phyloP scores from a whole-genome alignment of 2,329 filamentous ascomycete genomes.

The Helminthosporium solani region DNA sequence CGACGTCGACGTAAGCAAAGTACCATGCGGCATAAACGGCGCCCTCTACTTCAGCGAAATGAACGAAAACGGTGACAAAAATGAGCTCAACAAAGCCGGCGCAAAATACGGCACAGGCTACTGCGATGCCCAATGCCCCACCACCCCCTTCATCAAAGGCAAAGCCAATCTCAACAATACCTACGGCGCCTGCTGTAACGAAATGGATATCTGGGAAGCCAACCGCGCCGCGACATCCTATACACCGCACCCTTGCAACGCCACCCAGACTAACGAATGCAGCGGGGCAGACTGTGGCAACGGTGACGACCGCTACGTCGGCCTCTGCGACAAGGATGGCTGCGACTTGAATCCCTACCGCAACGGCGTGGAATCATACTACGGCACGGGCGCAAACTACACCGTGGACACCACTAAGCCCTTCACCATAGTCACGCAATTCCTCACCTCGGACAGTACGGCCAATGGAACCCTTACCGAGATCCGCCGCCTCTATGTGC shows the following conservation, averaged over 20 bases:
- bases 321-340: conserved; percentile 34
- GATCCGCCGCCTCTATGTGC: conserved; percentile 53
- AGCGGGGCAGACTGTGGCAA: conserved; percentile 41
- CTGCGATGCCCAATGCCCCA: conserved; percentile 39
- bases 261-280: conserved; percentile 38
- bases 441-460: conserved; percentile 42
- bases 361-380: conserved; percentile 61
- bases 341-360: conserved; percentile 55
- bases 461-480: conserved; percentile 29
- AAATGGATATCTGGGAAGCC: conserved; percentile 52
- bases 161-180: conserved; percentile 38
- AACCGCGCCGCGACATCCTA: conserved; percentile 61
- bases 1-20: conserved; percentile 53
- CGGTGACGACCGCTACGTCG: conserved; percentile 30
- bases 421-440: conserved; percentile 51
- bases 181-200: conserved; percentile 53
- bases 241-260: conserved; percentile 62
- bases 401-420: conserved; percentile 37
- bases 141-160: conserved; percentile 53
- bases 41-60: conserved; percentile 54
- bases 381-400: conserved; percentile 52
- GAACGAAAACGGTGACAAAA: conserved; percentile 52
- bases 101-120: conserved; percentile 51
- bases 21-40: conserved; percentile 71
- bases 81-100: conserved; percentile 30